Percentiles rank a stretch among this genome's conserved stretches.
Conservation (phyloP, 495 filamentous ascomycete genomes). For the Aspergillus carlsbadensis region DNA sequence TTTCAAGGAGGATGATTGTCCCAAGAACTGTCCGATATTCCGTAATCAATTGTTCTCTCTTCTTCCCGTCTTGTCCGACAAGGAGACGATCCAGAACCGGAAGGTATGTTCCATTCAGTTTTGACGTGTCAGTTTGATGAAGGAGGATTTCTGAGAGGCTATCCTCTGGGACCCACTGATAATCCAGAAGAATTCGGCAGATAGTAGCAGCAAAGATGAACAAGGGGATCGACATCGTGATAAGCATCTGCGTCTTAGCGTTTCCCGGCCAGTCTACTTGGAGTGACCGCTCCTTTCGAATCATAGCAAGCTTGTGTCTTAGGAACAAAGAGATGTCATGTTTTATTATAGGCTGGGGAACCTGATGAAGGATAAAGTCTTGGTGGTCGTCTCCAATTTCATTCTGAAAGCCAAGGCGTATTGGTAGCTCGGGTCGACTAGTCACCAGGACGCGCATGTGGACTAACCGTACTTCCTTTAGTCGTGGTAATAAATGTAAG, state of each 20-base stretch:
- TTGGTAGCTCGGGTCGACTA: conserved; percentile 46
- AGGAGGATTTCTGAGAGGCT: no score
- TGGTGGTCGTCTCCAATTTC: conserved; percentile 13
- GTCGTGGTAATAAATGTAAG: conserved; percentile 33
- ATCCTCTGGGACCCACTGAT: no score
- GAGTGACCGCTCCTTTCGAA: conserved; percentile 15
- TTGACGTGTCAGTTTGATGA: no score
- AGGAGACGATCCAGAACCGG: no score
- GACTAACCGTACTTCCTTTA: conserved; percentile 1
- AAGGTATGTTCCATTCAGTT: no score
- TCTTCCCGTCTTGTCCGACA: neutral
- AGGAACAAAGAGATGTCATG: conserved; percentile 30
- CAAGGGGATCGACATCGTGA: conserved; percentile 18
- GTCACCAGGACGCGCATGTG: conserved; percentile 32
- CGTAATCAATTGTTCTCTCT: neutral
- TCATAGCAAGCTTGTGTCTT: conserved; percentile 15
- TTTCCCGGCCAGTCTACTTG: conserved; percentile 43
- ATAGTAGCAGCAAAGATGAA: conserved; percentile 33
- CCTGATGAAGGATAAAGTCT: conserved; percentile 3
- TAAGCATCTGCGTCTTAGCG: conserved; percentile 11
- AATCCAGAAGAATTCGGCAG: conserved; percentile 25
- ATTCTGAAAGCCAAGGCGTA: conserved; percentile 30
- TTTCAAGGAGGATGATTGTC: conserved; percentile 23
- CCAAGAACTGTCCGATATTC: conserved; percentile 23
- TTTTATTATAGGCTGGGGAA: conserved; percentile 19